Evolutionary conservation across 2,329 filamentous ascomycete species (phyloP).

Genomic region (Hymenoscyphus salicellus): DNA sequence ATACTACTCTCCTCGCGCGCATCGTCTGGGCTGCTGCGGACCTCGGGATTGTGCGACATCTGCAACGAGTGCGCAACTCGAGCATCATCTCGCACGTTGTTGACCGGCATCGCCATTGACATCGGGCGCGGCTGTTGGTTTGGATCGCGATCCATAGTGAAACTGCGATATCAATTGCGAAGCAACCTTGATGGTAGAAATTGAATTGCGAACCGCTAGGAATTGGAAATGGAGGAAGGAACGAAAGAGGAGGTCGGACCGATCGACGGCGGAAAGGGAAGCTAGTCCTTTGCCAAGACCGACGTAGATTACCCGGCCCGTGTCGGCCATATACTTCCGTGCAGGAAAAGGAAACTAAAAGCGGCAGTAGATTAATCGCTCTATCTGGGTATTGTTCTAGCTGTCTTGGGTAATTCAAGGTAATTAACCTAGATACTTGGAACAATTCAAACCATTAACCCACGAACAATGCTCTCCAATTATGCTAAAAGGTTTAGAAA

Average conservation of each 20-base stretch:
- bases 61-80: neutral
- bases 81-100: neutral
- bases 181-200: neutral
- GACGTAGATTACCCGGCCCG: neutral
- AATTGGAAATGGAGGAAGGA: neutral
- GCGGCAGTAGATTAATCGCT: too few relatives aligned
- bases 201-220: neutral
- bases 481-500: too few relatives aligned
- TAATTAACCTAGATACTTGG: too few relatives aligned
- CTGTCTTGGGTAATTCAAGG: too few relatives aligned
- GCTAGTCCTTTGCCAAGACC: neutral
- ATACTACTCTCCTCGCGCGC: neutral
- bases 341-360: too few relatives aligned
- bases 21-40: neutral
- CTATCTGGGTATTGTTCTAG: too few relatives aligned
- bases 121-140: neutral
- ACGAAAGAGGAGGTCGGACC: neutral
- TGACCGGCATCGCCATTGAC: neutral
- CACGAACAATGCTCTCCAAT: too few relatives aligned
- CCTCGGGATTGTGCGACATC: neutral
- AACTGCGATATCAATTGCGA: neutral
- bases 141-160: neutral
- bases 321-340: neutral
- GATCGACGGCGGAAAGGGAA: neutral
- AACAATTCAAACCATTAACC: too few relatives aligned